Evolutionary conservation across 345 rosid genomes (phyloP).

Genomic region (Geranium rotundifolium): DNA sequence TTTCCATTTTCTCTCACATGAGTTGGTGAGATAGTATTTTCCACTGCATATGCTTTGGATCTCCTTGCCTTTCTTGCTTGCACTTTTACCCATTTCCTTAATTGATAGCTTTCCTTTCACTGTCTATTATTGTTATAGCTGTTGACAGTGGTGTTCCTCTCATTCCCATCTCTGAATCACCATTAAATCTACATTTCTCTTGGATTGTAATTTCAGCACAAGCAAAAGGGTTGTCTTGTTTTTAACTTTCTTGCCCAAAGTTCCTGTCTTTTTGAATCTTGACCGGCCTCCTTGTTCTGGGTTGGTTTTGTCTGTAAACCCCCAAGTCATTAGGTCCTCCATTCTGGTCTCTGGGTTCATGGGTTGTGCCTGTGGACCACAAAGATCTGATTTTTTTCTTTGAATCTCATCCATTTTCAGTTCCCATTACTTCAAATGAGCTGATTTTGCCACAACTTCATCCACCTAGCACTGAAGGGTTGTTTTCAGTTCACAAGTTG

Average conservation of each 20-base stretch:
- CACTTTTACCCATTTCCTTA: slow-evolving; percentile 16
- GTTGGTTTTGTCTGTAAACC: slow-evolving; percentile 10
- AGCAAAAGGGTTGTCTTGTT: slow-evolving; percentile 13
- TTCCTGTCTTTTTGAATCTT: not conserved
- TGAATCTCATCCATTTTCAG: too few relatives aligned
- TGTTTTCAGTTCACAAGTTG: too few relatives aligned
- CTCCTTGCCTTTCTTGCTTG: not conserved
- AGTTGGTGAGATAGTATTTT: not conserved
- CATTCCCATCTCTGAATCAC: slow-evolving; percentile 4
- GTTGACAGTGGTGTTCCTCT: slow-evolving; percentile 11
- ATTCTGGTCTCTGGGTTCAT: not conserved
- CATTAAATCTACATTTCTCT: slow-evolving; percentile 18
- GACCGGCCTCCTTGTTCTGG: not conserved
- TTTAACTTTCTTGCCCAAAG: not conserved
- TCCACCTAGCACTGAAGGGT: too few relatives aligned
- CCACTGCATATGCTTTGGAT: not conserved
- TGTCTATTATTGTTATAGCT: slow-evolving; percentile 9
- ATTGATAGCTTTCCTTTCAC: too few relatives aligned
- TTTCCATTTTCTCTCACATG: not conserved
- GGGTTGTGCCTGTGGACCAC: not conserved
- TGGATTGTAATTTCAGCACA: slow-evolving; percentile 1
- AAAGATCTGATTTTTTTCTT: not conserved
- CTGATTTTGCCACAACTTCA: not conserved
- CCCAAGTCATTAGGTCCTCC: too few relatives aligned
- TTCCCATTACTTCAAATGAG: not conserved